phyloP scores from a whole-genome alignment of 2,329 filamentous ascomycete species.

The Xylariaceae sp. region DNA sequence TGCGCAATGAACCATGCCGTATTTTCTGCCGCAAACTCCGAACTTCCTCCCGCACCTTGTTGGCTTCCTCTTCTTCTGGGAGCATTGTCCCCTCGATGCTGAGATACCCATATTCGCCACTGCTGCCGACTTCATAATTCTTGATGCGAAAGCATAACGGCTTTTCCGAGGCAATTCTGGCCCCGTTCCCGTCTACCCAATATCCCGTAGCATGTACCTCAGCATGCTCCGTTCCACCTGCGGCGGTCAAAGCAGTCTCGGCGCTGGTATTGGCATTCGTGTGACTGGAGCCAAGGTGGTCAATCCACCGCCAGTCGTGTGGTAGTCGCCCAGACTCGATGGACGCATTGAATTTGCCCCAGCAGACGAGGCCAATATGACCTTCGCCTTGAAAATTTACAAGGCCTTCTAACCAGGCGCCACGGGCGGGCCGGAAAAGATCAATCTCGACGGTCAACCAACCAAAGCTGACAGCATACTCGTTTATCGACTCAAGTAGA shows the following conservation, averaged over 20 bases:
- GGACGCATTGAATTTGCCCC: slow-evolving; percentile 86
- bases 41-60: slow-evolving; percentile 51
- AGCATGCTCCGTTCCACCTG: slow-evolving; percentile 37
- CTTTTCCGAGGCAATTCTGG: slow-evolving; percentile 57
- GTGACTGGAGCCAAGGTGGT: slow-evolving; percentile 42
- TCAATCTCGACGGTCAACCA: slow-evolving; percentile 87
- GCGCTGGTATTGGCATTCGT: slow-evolving; percentile 28
- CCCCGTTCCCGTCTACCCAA: slow-evolving; percentile 68
- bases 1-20: slow-evolving; percentile 32
- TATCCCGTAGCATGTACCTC: slow-evolving; percentile 58
- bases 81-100: slow-evolving; percentile 88
- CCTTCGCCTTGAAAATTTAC: slow-evolving; percentile 85
- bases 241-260: slow-evolving; percentile 30
- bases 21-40: slow-evolving; percentile 34
- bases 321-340: slow-evolving; percentile 75
- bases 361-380: slow-evolving; percentile 82
- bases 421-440: slow-evolving; percentile 70
- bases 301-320: slow-evolving; percentile 72
- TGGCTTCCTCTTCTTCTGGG: slow-evolving; percentile 58
- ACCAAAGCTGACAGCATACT: slow-evolving; percentile 79
- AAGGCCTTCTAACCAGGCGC: slow-evolving; percentile 70
- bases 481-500: slow-evolving; percentile 55
- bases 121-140: slow-evolving; percentile 75
- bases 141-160: slow-evolving; percentile 71
- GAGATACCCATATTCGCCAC: slow-evolving; percentile 70